Conservation (phyloP, 345 rosid genomes). For the Aegle marmelos region DNA sequence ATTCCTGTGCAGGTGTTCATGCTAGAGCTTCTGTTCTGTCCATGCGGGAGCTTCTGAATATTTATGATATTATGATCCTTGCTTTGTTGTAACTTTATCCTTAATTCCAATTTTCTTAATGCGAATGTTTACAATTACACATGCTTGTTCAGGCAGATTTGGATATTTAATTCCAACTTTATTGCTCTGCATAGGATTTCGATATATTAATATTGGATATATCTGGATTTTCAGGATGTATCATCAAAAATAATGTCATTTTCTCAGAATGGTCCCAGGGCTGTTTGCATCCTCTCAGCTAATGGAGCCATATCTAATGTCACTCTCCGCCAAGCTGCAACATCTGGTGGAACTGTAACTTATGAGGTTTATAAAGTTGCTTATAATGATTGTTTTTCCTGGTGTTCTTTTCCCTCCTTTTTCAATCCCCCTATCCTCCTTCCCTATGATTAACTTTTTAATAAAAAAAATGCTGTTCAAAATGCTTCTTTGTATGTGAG, state of each 20-base stretch:
- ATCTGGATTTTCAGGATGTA: constrained; percentile 47
- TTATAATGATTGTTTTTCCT: neutral
- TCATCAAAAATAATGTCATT: constrained; percentile 63
- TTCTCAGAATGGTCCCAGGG: constrained; percentile 64
- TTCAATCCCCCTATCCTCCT: neutral
- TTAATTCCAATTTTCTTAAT: neutral
- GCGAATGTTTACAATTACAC: neutral
- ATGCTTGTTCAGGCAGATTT: neutral
- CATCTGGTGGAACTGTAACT: constrained; percentile 77
- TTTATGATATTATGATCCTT: neutral
- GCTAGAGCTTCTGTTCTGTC: neutral
- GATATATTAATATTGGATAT: neutral
- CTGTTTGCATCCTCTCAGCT: constrained; percentile 67
- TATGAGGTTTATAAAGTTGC: constrained; percentile 47
- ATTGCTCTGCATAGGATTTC: neutral
- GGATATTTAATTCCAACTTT: too few species aligned
- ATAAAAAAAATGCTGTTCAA: neutral
- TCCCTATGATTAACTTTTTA: neutral
- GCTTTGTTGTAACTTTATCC: neutral
- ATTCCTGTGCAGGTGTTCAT: too few species aligned
- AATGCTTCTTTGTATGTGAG: neutral
- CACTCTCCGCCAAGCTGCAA: constrained; percentile 65
- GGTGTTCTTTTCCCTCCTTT: neutral
- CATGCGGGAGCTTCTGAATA: neutral
- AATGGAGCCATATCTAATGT: constrained; percentile 76